phyloP scores from a whole-genome alignment of 306 rosid genomes.

The Cicer pinnatifidum region DNA sequence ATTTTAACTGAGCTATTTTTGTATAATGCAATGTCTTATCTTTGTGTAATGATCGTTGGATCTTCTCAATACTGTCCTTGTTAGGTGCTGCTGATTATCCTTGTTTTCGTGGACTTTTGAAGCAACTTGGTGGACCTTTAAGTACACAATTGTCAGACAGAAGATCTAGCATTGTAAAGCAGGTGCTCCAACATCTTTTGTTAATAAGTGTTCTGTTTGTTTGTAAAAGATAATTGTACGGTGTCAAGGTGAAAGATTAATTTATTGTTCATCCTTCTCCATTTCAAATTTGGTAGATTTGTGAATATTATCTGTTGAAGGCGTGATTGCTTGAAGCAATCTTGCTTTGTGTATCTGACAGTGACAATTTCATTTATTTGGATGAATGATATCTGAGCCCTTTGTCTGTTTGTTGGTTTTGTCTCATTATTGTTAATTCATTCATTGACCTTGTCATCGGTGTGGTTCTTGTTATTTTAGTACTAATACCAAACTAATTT shows the following conservation, averaged over 20 bases:
- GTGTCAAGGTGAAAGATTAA: slow-evolving; percentile 25
- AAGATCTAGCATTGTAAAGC: slow-evolving; percentile 97
- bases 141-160: slow-evolving; percentile 94
- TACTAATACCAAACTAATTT: slow-evolving; percentile 30
- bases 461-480: slow-evolving; percentile 27
- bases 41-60: slow-evolving; percentile 20
- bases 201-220: slow-evolving; percentile 15
- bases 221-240: slow-evolving; percentile 1
- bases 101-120: slow-evolving; percentile 84
- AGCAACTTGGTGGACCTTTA: slow-evolving; percentile 94
- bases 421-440: slow-evolving; percentile 35
- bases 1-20: slow-evolving; percentile 21
- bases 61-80: slow-evolving; percentile 36
- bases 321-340: slow-evolving; percentile 16
- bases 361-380: slow-evolving; percentile 21
- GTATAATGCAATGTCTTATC: not conserved
- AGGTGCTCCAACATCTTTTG: slow-evolving; percentile 57
- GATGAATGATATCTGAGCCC: slow-evolving; percentile 14
- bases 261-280: slow-evolving; percentile 20
- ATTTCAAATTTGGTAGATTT: slow-evolving; percentile 23
- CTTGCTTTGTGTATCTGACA: slow-evolving; percentile 32
- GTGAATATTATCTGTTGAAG: slow-evolving; percentile 35
- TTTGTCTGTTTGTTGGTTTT: slow-evolving; percentile 15
- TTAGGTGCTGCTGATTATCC: slow-evolving; percentile 95
- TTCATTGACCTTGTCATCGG: slow-evolving; percentile 35